Conservation (phyloP, 2,329 filamentous ascomycete genomes). For the Aspergillus hortae region DNA sequence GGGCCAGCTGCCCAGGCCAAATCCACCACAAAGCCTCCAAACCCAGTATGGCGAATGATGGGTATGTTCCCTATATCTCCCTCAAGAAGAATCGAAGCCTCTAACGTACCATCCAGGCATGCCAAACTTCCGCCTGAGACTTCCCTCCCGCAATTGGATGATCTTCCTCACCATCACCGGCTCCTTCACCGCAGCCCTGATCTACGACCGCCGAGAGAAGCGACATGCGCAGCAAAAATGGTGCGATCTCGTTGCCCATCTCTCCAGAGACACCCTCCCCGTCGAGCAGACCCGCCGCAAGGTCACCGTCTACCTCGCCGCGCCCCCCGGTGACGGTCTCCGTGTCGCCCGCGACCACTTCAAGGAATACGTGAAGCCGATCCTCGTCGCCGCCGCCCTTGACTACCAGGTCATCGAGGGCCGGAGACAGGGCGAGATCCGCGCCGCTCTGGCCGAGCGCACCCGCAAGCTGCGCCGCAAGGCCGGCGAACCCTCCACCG, state of each 20-base stretch:
- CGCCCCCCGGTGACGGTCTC: conserved; percentile 82
- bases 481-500: conserved; percentile 52
- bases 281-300: conserved; percentile 73
- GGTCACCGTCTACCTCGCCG: conserved; percentile 79
- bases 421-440: conserved; percentile 84
- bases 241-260: conserved; percentile 77
- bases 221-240: conserved; percentile 80
- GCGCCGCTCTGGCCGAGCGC: conserved; percentile 80
- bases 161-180: conserved; percentile 84
- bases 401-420: conserved; percentile 98
- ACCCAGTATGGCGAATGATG: conserved; percentile 73
- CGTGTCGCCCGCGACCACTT: conserved; percentile 89
- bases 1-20: conserved; percentile 34
- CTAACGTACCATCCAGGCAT: conserved; percentile 54
- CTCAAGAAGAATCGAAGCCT: background rate
- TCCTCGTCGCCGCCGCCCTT: conserved; percentile 81
- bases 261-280: conserved; percentile 72
- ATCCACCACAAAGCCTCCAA: conserved; percentile 50
- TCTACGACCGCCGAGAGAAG: conserved; percentile 92
- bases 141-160: conserved; percentile 96
- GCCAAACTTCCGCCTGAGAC: conserved; percentile 74
- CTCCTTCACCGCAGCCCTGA: conserved; percentile 72
- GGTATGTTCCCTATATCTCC: conserved; percentile 31
- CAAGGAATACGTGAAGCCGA: conserved; percentile 90
- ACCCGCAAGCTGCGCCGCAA: conserved; percentile 66